phyloP scores from a whole-genome alignment of 192 early-diverging fungal genomes.

The Spizellomyces punctatus region DNA sequence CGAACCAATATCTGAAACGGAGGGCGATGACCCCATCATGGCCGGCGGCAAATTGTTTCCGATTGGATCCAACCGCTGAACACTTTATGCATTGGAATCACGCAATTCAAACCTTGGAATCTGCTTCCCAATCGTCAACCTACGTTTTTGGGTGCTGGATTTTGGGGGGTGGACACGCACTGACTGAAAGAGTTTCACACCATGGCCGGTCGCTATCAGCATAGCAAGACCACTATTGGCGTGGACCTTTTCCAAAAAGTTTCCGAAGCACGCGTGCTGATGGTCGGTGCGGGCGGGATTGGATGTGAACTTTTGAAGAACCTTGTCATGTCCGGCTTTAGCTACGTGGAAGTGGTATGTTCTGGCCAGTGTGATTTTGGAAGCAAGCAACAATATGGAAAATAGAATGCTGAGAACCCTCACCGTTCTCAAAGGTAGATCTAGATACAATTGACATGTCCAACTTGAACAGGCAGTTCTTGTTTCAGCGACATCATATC shows the following conservation, averaged over 20 bases:
- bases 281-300: constrained; percentile 85
- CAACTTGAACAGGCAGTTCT: constrained; percentile 98
- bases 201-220: constrained; percentile 3
- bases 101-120: too few species aligned
- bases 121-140: too few species aligned
- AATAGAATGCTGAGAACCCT: background rate
- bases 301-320: constrained; percentile 98
- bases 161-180: too few species aligned
- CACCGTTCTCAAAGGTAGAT: constrained; percentile 67
- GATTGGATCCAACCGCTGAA: too few species aligned
- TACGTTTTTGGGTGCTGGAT: too few species aligned
- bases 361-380: background rate
- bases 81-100: too few species aligned
- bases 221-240: constrained; percentile 9
- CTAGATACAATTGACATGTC: constrained; percentile 98
- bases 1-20: too few species aligned
- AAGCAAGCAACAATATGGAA: background rate
- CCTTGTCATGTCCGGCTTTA: constrained; percentile 86
- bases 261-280: constrained; percentile 34
- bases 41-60: too few species aligned
- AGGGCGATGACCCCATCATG: too few species aligned
- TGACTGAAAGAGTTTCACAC: background rate
- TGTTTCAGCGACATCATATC: constrained; percentile 95
- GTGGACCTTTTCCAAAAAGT: constrained; percentile 14
- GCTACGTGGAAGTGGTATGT: constrained; percentile 72